Evolutionary conservation across 1,284 basidiomycete genomes (phyloP).

Genomic region (Xerocomus amazonicus): DNA sequence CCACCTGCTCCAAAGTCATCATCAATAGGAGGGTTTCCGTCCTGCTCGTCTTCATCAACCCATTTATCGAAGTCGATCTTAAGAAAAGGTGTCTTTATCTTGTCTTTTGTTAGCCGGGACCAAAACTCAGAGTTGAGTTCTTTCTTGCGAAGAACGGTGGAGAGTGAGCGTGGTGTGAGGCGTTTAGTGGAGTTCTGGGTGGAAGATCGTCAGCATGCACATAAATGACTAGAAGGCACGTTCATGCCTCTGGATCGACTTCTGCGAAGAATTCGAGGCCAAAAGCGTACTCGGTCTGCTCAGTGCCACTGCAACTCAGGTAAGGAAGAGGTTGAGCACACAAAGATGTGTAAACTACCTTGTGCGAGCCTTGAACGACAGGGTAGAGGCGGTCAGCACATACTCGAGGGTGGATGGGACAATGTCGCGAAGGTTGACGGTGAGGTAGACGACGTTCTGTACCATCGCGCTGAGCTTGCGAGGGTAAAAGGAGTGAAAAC

Average conservation of each 20-base stretch:
- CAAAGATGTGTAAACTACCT: conserved; percentile 49
- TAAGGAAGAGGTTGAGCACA: conserved; percentile 5
- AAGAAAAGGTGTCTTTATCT: conserved; percentile 72
- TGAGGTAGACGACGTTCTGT: conserved; percentile 82
- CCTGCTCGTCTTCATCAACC: conserved; percentile 96
- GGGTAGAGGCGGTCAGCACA: conserved; percentile 56
- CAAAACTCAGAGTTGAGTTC: conserved; percentile 75
- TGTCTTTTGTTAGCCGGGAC: conserved; percentile 87
- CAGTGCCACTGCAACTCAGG: conserved; percentile 39
- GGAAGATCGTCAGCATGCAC: conserved; percentile 9
- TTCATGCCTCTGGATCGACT: conserved; percentile 68
- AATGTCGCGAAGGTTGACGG: conserved; percentile 83
- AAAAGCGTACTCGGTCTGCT: conserved; percentile 69
- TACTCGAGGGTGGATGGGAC: conserved; percentile 57
- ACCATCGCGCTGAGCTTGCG: conserved; percentile 8
- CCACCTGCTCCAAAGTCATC: conserved; percentile 42
- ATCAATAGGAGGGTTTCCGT: conserved; percentile 49
- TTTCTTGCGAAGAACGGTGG: conserved; percentile 77
- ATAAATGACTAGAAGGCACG: not conserved
- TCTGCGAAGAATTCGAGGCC: conserved; percentile 70
- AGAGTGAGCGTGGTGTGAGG: conserved; percentile 65
- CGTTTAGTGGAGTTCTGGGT: conserved; percentile 60
- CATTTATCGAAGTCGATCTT: conserved; percentile 93
- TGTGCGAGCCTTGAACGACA: conserved; percentile 70
- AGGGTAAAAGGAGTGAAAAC: not conserved